Evolutionary conservation across 2,329 filamentous ascomycete genomes (phyloP), one percentile per base, ranked within the genome.

Genomic region (Thelonectria olida): DNA sequence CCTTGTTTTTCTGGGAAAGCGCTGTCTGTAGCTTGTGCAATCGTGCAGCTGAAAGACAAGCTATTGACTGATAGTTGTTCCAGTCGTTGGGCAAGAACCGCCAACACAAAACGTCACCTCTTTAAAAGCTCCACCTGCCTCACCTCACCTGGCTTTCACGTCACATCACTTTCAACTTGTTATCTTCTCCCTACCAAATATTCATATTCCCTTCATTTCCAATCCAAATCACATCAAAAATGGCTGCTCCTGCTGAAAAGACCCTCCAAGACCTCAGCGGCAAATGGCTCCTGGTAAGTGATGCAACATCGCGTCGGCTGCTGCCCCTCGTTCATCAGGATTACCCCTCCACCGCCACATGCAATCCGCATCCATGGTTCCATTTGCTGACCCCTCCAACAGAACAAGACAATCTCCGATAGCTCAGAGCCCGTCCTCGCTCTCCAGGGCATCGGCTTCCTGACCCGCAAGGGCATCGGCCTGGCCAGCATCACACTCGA

Each of bases 371-470:
- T 38, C 48, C 8, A 36, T n/a, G n/a, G n/a, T n/a, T n/a, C 12
- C 25, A 19, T 20, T 47, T 22, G 45, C 58, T 66, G 34, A 65
- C 20, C 23, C 23, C 59, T 36, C 31, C 42, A 50, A 51, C 54
- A 95, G 92, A 94, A 96, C 84, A 91, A 91, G 75, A 79, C 81
- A 64, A 82, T 93, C 68, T 93, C 91, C 61, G 89, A 91, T 76
- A 79, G 84, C 66, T 80, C 88, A 48, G 91, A 93, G 62, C 81
- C 88, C 1, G 85, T 90, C 64, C 88, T 97, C 60, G 74, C 84
- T 50, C 84, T 95, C 71, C 91, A 93, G 82, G 89, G 89, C 73
- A 81, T 93, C 62, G 81, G 87, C 76, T 95, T 86, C 85, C 69
- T 94, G 51, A 84, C 85, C 50, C 92, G 92, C 78, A 93, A 90